Evolutionary conservation across 73 alveolate genomes (phyloP), one percentile per base, ranked within the genome.

Genomic region (Tetrahymena malaccensis): DNA sequence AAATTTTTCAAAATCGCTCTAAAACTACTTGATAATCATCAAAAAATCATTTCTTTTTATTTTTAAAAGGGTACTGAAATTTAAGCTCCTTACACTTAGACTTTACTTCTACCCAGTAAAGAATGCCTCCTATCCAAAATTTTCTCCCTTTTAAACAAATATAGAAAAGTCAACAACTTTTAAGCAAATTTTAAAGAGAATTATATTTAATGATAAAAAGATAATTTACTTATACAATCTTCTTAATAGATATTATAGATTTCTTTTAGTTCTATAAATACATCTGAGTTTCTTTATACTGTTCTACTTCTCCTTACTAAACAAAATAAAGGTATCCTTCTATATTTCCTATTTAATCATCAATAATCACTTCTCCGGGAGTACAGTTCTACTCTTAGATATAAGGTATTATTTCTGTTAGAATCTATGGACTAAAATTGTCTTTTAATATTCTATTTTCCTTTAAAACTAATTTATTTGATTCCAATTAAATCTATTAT

Each of bases 401-500:
- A 58, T 11, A 58, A 15, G 85, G 85, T n/a, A 58, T 22, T n/a
- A 22, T n/a, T n/a, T 58, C 37, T 8, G 85, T 15, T 21, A 58
- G 85, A 4, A 58, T 31, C 37, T 58, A 22, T 22, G 34, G n/a
- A 10, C 85, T 58, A 58, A 58, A 58, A 31, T 58, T 22, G 22
- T 58, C 85, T 21, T 31, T 58, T 15, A 58, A 31, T 17, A 58
- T 58, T 31, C 37, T 58, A 15, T 58, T 58, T 10, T 58, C 37
- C 17, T 31, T 58, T 31, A 58, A 58, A 31, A 58, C n/a, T 31
- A 58, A 58, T 58, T 58, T 58, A 58, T 95, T 95, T 5, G 96
- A 94, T 44, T 95, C 37, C 31, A 95, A 33, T 94, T 85, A 55
- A 27, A 95, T 31, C 50, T 94, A n/a, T 50, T 94, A 94, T 85